Evolutionary conservation across 2,329 filamentous ascomycete genomes (phyloP).

Genomic region (Zopfia rhizophila): DNA sequence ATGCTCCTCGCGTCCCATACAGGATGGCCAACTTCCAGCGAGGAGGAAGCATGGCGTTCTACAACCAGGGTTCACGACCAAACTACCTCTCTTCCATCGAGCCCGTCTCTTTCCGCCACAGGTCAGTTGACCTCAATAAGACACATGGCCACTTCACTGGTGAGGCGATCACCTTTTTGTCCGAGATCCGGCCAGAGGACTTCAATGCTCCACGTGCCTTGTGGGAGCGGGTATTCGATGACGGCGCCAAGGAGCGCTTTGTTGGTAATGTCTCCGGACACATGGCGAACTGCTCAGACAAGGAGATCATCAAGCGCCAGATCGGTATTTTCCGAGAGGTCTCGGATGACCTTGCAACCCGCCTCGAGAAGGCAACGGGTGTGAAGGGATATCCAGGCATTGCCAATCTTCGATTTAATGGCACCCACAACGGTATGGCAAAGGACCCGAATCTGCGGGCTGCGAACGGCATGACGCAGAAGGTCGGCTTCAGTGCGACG

Average conservation of each 20-base stretch:
- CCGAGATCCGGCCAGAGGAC: slow-evolving; percentile 63
- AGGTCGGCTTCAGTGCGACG: slow-evolving; percentile 42
- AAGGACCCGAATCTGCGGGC: slow-evolving; percentile 57
- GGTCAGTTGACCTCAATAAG: slow-evolving; percentile 60
- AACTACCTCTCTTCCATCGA: slow-evolving; percentile 66
- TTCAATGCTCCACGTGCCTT: slow-evolving; percentile 67
- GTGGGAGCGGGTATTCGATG: slow-evolving; percentile 71
- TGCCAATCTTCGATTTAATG: slow-evolving; percentile 65
- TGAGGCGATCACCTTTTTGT: slow-evolving; percentile 62
- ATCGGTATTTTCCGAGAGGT: slow-evolving; percentile 74
- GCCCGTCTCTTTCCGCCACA: slow-evolving; percentile 60
- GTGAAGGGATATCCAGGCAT: slow-evolving; percentile 70
- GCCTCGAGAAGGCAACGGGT: slow-evolving; percentile 71
- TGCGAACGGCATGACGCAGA: slow-evolving; percentile 62
- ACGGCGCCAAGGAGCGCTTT: slow-evolving; percentile 67
- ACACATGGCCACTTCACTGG: slow-evolving; percentile 62
- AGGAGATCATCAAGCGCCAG: slow-evolving; percentile 72
- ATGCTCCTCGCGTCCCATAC: slow-evolving; percentile 66
- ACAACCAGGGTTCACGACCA: slow-evolving; percentile 70
- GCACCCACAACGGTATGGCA: slow-evolving; percentile 70
- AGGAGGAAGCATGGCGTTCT: slow-evolving; percentile 75
- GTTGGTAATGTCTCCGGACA: slow-evolving; percentile 70
- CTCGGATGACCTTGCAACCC: slow-evolving; percentile 65
- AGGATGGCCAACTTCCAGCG: slow-evolving; percentile 73
- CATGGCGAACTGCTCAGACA: slow-evolving; percentile 67